Evolutionary conservation across 2,329 filamentous ascomycete genomes (phyloP).

Genomic region (Arthrobotrys sinensis): DNA sequence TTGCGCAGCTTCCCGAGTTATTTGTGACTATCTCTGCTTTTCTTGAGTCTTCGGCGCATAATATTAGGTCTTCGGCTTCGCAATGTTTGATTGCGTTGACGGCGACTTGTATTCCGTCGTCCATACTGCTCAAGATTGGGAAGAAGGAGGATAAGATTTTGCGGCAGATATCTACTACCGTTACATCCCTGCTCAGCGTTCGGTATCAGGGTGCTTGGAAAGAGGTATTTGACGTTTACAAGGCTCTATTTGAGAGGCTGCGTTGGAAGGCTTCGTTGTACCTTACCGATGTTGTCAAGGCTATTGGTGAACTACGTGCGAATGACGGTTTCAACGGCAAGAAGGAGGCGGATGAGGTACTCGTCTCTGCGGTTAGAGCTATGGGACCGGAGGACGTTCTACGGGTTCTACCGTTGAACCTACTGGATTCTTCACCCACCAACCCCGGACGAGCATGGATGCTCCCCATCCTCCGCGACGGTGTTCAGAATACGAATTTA

Average conservation of each 20-base stretch:
- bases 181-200: slow-evolving; percentile 83
- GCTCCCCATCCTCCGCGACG: slow-evolving; percentile 89
- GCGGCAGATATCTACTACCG: slow-evolving; percentile 82
- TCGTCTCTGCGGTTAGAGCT: slow-evolving; percentile 87
- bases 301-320: slow-evolving; percentile 86
- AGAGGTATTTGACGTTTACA: slow-evolving; percentile 91
- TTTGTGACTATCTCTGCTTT: slow-evolving; percentile 86
- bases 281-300: slow-evolving; percentile 81
- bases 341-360: slow-evolving; percentile 91
- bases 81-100: slow-evolving; percentile 95
- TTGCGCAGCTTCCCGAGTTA: slow-evolving; percentile 87
- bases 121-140: slow-evolving; percentile 87
- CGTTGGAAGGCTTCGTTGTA: slow-evolving; percentile 88
- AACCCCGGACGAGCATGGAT: slow-evolving; percentile 94
- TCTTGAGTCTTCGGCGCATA: slow-evolving; percentile 87
- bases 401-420: slow-evolving; percentile 85
- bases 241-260: slow-evolving; percentile 87
- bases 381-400: slow-evolving; percentile 92
- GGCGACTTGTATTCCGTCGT: slow-evolving; percentile 87
- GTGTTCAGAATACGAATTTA: slow-evolving; percentile 88
- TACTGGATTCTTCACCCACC: slow-evolving; percentile 81
- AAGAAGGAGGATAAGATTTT: slow-evolving; percentile 92
- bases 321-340: slow-evolving; percentile 93
- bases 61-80: slow-evolving; percentile 93
- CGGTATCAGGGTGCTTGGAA: slow-evolving; percentile 96